phyloP scores from a whole-genome alignment of 352 stramenopile species.

The Thalassiosira livingstoniorum region DNA sequence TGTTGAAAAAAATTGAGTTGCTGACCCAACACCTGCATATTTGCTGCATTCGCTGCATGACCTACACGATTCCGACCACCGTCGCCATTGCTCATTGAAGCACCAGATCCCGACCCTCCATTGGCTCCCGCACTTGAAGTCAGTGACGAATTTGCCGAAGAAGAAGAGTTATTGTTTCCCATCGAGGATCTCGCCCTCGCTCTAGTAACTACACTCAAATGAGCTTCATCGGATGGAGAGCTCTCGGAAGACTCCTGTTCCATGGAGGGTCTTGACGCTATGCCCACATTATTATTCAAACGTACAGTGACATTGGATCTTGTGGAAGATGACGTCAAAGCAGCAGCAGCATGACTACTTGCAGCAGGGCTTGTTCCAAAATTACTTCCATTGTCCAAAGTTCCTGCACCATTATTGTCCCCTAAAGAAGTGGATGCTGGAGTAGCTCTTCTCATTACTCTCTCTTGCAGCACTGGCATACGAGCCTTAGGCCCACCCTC shows the following conservation, averaged over 20 bases:
- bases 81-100: not conserved
- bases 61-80: not conserved
- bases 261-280: no score
- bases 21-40: not conserved
- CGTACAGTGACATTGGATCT: not conserved
- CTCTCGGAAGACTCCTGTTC: no score
- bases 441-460: not conserved
- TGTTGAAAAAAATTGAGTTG: not conserved
- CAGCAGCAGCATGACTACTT: not conserved
- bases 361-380: not conserved
- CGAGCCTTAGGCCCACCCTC: constrained; percentile 61
- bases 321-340: not conserved
- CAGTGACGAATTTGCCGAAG: not conserved
- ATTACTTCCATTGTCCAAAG: not conserved
- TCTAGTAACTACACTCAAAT: no score
- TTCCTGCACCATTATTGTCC: no score
- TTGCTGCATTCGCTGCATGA: not conserved
- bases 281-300: no score
- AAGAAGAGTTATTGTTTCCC: not conserved
- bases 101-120: not conserved
- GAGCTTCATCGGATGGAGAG: no score
- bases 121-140: no score
- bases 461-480: constrained; percentile 54
- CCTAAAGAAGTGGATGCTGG: not conserved
- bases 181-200: not conserved